These are phyloP conservation scores for Kodamaea sp. DNA, from an alignment of 1,139 yeast genomes.

Conservation along the genomic window DNA sequence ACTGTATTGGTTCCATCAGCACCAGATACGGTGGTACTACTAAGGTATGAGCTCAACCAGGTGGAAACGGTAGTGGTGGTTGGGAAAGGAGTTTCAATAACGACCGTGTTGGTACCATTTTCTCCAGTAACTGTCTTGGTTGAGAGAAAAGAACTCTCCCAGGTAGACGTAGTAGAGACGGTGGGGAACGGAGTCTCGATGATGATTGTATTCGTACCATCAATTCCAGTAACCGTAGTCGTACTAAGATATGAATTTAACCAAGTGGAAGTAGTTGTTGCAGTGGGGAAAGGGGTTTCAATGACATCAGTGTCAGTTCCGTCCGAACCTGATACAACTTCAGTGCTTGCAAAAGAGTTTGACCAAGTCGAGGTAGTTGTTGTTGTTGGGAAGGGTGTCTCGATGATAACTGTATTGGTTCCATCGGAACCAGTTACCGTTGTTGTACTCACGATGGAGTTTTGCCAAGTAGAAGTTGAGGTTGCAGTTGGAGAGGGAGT, in stretches of 20 bases:
- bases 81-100: slow-evolving; percentile 17
- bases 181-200: slow-evolving; percentile 12
- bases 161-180: slow-evolving; percentile 9
- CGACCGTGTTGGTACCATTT: slow-evolving; percentile 11
- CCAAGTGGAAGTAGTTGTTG: slow-evolving; percentile 17
- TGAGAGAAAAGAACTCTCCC: slow-evolving; percentile 8
- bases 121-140: too few relatives aligned
- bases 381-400: too few relatives aligned
- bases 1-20: slow-evolving; percentile 13
- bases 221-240: slow-evolving; percentile 4
- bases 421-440: slow-evolving; percentile 21
- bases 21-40: slow-evolving; percentile 8
- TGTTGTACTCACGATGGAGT: slow-evolving; percentile 8
- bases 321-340: too few relatives aligned
- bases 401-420: too few relatives aligned
- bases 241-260: slow-evolving; percentile 11
- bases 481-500: slow-evolving; percentile 17
- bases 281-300: slow-evolving; percentile 15
- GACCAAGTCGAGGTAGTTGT: too few relatives aligned
- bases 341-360: too few relatives aligned
- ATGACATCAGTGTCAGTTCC: too few relatives aligned
- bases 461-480: slow-evolving; percentile 9
- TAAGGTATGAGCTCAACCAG: too few relatives aligned
- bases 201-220: slow-evolving; percentile 12
- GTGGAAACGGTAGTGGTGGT: too few relatives aligned